A percentile compares a stretch with the other conserved stretches of the same genome.
Conservation (phyloP, 768 basidiomycete species). For the Lyophyllum decastes region DNA sequence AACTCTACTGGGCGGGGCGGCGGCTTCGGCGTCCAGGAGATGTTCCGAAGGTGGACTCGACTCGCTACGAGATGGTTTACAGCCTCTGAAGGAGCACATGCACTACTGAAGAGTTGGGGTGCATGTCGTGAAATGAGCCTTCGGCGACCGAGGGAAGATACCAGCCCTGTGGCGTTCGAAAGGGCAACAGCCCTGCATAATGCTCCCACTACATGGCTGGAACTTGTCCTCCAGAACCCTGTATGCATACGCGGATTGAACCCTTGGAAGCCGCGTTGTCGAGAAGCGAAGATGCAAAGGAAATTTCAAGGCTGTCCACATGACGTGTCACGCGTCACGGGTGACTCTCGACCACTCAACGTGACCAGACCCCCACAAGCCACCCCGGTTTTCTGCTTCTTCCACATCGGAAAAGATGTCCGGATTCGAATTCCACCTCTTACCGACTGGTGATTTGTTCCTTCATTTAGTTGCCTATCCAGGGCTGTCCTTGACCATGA, state of each 20-base stretch:
- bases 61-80: slow-evolving; percentile 1
- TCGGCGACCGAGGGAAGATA: background rate
- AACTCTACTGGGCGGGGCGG: slow-evolving; percentile 29
- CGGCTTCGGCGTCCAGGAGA: slow-evolving; percentile 37
- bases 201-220: slow-evolving; percentile 41
- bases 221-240: slow-evolving; percentile 28
- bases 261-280: slow-evolving; percentile 20
- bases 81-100: slow-evolving; percentile 5
- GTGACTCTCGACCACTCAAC: slow-evolving; percentile 5
- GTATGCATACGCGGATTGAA: slow-evolving; percentile 45
- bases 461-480: slow-evolving; percentile 9
- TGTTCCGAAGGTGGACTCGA: slow-evolving; percentile 13
- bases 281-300: slow-evolving; percentile 9
- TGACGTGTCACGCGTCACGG: slow-evolving; percentile 17
- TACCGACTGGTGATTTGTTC: slow-evolving; percentile 3
- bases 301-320: slow-evolving; percentile 15
- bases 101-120: background rate
- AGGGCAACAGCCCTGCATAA: slow-evolving; percentile 14
- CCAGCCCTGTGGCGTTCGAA: background rate
- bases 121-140: background rate
- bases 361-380: slow-evolving; percentile 5
- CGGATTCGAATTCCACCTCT: slow-evolving; percentile 8
- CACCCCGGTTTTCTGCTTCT: background rate
- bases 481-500: background rate
- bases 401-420: slow-evolving; percentile 19